A percentile compares a stretch with the other conserved stretches of the same genome.
phyloP scores from a whole-genome alignment of 345 rosid genomes.

The Hibiscus syriacus region DNA sequence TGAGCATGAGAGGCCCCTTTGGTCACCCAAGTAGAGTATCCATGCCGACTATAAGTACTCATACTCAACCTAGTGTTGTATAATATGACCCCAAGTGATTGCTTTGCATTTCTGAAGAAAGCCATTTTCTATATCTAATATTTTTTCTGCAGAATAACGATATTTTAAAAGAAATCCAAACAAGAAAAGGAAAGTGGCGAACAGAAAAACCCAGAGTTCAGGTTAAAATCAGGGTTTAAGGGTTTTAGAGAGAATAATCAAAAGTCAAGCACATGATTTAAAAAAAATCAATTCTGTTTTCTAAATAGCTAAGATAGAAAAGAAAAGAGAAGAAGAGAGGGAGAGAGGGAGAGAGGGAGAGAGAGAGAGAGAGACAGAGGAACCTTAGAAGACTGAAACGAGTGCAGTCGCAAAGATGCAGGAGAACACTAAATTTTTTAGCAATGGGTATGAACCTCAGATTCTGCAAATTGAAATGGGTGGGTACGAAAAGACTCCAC shows the following conservation, averaged over 20 bases:
- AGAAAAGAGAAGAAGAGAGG: too few relatives aligned
- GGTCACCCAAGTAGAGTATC: constrained; percentile 31
- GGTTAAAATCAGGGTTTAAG: constrained; percentile 9
- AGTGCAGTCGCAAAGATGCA: neutral
- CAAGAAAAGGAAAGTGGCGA: neutral
- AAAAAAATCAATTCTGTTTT: neutral
- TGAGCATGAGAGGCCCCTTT: constrained; percentile 20
- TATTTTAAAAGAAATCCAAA: neutral
- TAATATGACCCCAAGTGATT: constrained; percentile 32
- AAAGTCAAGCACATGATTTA: too few relatives aligned
- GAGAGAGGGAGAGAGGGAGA: too few relatives aligned
- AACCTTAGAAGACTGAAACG: neutral
- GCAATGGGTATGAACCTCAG: neutral
- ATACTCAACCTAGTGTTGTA: constrained; percentile 31
- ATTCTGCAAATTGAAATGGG: neutral
- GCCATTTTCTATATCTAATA: constrained; percentile 32
- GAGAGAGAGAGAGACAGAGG: neutral
- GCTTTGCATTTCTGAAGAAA: constrained; percentile 36
- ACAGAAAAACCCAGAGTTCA: neutral
- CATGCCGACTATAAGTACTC: constrained; percentile 24
- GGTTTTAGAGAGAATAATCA: neutral
- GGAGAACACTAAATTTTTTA: neutral
- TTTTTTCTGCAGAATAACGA: constrained; percentile 19
- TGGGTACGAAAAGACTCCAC: neutral
- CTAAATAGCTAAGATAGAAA: neutral